Evolutionary conservation across 129 eudicot genomes (phyloP), one percentile per base, ranked within the genome.

Genomic region (Escallonia rubra): DNA sequence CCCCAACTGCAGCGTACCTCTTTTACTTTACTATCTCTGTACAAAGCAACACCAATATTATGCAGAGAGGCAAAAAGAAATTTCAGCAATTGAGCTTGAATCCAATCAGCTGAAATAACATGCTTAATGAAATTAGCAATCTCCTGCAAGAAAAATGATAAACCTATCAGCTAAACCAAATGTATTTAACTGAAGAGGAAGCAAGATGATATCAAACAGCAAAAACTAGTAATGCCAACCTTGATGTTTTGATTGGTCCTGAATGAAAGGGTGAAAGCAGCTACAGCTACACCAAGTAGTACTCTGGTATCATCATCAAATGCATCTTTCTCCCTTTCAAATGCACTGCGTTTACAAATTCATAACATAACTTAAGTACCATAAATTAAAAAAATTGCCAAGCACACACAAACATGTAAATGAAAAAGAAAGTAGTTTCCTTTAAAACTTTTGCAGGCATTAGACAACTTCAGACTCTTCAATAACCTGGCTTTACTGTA

Each of bases 241-340:
- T 92, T 72, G 46, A 75, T 63, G 66, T 67, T 70, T 66, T 59
- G 72, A 57, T 78, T 76, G 16, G 90, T 72, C 63, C 70, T 66
- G 53, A 80, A 61, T 50, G 99, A 89, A 41, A 93, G 88, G 10
- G 85, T 69, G 56, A 93, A 75, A 74, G 79, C 61, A 76, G 96
- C 92, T 66, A 79, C 81, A 52, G 88, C 91, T 63, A 86, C 86
- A 74, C 68, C 60, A 46, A 83, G 82, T 72, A 84, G 76, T 59
- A 77, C 65, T 64, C 73, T 84, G 67, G 52, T 65, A 68, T 73
- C 74, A 59, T 79, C 96, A 55, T 80, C 93, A 66, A 57, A 75
- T 63, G 75, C 79, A 60, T 78, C 78, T 54, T 66, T 74, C 67
- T 61, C 78, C 66, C 74, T 78, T 67, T 82, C 85, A 71, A 61